These are phyloP conservation scores for Colletotrichum navitas DNA, from an alignment of 2,329 filamentous ascomycete genomes.

Conservation along the genomic window DNA sequence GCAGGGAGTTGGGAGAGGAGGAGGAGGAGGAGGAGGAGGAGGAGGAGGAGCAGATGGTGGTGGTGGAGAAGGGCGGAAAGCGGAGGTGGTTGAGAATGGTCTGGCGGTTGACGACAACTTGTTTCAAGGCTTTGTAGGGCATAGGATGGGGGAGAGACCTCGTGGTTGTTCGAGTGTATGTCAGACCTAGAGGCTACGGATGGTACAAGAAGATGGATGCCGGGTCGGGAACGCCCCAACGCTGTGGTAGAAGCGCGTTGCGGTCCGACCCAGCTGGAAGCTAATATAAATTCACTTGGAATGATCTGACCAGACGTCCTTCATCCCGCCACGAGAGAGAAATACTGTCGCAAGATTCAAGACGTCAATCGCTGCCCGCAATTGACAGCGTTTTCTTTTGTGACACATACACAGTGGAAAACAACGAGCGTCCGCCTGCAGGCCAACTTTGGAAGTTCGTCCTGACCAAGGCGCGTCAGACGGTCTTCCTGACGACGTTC, in stretches of 20 bases:
- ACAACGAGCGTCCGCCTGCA: not conserved
- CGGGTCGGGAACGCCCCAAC: not conserved
- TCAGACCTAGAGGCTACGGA: not conserved
- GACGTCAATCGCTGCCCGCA: too few relatives aligned
- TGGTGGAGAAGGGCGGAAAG: not conserved
- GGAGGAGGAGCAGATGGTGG: not conserved
- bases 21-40: not conserved
- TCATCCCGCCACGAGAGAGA: too few relatives aligned
- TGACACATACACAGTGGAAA: not conserved
- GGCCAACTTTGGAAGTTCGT: not conserved
- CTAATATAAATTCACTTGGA: not conserved
- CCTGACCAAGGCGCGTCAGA: not conserved
- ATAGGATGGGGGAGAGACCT: not conserved
- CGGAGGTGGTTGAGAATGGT: not conserved
- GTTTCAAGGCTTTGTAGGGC: not conserved
- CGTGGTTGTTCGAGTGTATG: not conserved
- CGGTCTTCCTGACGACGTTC: not conserved
- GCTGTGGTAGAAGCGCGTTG: not conserved
- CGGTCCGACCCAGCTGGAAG: not conserved
- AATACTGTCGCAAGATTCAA: too few relatives aligned
- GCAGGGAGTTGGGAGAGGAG: not conserved
- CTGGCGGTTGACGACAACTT: not conserved
- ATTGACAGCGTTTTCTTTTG: too few relatives aligned
- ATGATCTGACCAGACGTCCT: too few relatives aligned
- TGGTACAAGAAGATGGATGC: not conserved